Evolutionary conservation across 2,329 filamentous ascomycete genomes (phyloP), one percentile per base, ranked within the genome.

Genomic region (Pseudogymnoascus sp.): DNA sequence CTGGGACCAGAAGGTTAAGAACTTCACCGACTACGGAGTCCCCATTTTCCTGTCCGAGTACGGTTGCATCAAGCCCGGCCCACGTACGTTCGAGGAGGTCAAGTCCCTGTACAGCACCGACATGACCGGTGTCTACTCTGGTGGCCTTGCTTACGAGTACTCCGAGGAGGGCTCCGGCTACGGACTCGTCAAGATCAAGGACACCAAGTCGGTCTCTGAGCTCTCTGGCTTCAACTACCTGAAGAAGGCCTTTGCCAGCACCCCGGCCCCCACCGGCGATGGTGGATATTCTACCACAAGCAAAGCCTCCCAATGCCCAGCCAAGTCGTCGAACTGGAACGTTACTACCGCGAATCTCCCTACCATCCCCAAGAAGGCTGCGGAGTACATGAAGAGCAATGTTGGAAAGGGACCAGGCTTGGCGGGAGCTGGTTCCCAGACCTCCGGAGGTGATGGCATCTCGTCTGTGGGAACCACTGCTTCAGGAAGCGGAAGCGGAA

Each of bases 21-120:
- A 97, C 78, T 99, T 97, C 80, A 76, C 81, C 65, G 85, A 88
- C 74, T 99, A 94, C 82, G 90, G 90, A 7, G 91, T 99, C 3
- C 94, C 94, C 56, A 90, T 92, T 72, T 99, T 99, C 87, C 97
- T 99, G 75, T 93, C 94, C 68, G 94, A 99, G 79, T 99, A 99
- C 73, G 94, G 94, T 70, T 99, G 94, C 87, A 97, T 95, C 79
- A 80, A 81, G 77, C 73, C 77, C 44, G 71, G 75, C 63, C 84
- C 84, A 63, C 91, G 94, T 77, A 81, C 83, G 65, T 99, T 96
- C 79, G 84, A 89, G 66, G 95, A 99, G 75, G 92, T 96, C 44
- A 80, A 78, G 50, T 88, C 89, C 62, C 85, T 99, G 6, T 99
- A 90, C 78, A 86, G 87, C 62, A 74, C 81, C 64, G 74, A 92